Evolutionary conservation across 352 stramenopile genomes (phyloP), one percentile per base, ranked within the genome.

Genomic region (Phytophthora macrochlamydospora): DNA sequence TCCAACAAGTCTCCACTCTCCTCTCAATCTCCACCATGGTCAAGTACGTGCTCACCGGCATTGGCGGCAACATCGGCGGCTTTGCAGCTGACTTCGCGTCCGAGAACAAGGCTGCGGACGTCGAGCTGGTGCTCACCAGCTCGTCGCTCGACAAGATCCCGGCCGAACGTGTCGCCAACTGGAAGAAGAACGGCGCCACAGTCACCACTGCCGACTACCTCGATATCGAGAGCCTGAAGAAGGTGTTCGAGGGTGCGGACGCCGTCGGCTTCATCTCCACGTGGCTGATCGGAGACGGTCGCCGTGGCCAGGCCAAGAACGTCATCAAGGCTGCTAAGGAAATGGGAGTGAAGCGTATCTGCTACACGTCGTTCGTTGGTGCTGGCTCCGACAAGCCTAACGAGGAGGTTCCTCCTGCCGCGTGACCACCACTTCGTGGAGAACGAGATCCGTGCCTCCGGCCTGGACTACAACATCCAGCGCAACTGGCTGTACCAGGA

Each of bases 31-130:
- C 35, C 28, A 51, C 44, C 42, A 75, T 75, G 67, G 52, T 62
- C 62, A 75, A 75, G 62, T 75, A 64, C 67, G 67, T 75, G 46
- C 57, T 75, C 28, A 75, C 56, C 3, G 67, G 67, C 12, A 56
- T 65, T 42, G 67, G 65, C 14, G 67, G 67, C 33, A 67, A 71
- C 49, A 59, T 75, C 28, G 67, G 67, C 52, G 13, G 62, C 46
- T 18, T 59, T 50, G 67, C 67, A 2, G 67, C 67, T 13, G 67
- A 75, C 48, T 71, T 45, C 54, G 56, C 58, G 0, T 51, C 70
- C 35, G 62, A 71, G 33, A 67, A 56, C 55, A 62, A 62, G 44
- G 65, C 63, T 18, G 50, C 61, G 3, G 61, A 61, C 7, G 61
- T 71, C 31, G 32, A 59, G 43, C 18, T 62, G 4, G 56, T 62